Conservation (phyloP, 2,329 filamentous ascomycete species). For the Aurifilum marmelostoma region DNA sequence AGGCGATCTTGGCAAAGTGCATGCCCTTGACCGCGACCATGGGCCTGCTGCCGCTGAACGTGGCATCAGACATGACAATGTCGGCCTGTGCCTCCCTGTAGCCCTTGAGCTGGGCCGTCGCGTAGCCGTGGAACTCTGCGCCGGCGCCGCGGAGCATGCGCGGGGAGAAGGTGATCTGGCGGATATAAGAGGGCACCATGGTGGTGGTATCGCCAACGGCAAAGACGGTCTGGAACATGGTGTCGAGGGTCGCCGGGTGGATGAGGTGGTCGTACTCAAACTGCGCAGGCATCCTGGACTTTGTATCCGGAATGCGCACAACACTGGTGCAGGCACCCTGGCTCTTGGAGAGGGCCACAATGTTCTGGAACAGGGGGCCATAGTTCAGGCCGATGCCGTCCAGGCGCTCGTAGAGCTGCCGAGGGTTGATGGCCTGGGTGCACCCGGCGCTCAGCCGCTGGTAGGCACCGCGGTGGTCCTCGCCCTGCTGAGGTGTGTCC, state of each 20-base stretch:
- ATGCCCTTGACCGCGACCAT: conserved; percentile 51
- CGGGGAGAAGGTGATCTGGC: conserved; percentile 51
- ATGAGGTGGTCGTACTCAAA: conserved; percentile 59
- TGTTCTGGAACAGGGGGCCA: conserved; percentile 54
- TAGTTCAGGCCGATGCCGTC: conserved; percentile 57
- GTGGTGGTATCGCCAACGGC: conserved; percentile 47
- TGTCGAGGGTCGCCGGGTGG: conserved; percentile 61
- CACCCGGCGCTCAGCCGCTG: conserved; percentile 36
- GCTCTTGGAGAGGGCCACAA: conserved; percentile 41
- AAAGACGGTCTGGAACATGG: conserved; percentile 58
- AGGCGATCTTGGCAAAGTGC: conserved; percentile 44
- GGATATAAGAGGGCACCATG: conserved; percentile 54
- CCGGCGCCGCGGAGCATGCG: conserved; percentile 39
- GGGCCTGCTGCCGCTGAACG: conserved; percentile 36
- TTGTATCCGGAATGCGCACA: conserved; percentile 53
- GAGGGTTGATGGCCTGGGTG: conserved; percentile 42
- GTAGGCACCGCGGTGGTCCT: conserved; percentile 30
- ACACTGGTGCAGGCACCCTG: conserved; percentile 41
- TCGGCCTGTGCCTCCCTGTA: conserved; percentile 46
- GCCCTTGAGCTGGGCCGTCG: conserved; percentile 42
- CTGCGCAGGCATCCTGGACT: conserved; percentile 53
- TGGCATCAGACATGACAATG: conserved; percentile 47
- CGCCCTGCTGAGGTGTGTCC: conserved; percentile 31
- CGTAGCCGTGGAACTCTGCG: conserved; percentile 46
- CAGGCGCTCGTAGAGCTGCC: conserved; percentile 54